Conservation (phyloP, 352 stramenopile genomes). For the Pythium phragmitis region DNA sequence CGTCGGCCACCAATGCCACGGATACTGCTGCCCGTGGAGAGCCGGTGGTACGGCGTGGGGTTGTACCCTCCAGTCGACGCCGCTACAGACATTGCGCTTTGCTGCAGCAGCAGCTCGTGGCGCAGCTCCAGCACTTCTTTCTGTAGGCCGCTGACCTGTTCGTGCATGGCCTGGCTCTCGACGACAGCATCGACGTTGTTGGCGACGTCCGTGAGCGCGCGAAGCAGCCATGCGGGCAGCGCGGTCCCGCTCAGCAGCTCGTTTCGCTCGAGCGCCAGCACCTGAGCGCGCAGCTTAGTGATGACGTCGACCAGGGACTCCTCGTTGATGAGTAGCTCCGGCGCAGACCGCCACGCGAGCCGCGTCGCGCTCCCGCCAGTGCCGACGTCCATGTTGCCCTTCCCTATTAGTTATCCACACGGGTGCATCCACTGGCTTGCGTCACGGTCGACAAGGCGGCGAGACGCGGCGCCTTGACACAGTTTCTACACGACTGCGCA, state of each 20-base stretch:
- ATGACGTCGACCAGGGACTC: slow-evolving; percentile 80
- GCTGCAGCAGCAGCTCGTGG: slow-evolving; percentile 71
- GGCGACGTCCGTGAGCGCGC: slow-evolving; percentile 73
- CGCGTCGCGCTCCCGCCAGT: slow-evolving; percentile 41
- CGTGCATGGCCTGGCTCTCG: slow-evolving; percentile 70
- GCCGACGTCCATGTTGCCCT: slow-evolving; percentile 30
- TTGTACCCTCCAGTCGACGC: slow-evolving; percentile 29
- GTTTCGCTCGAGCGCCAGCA: slow-evolving; percentile 73
- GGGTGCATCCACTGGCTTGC: background rate
- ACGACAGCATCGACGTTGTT: slow-evolving; percentile 80
- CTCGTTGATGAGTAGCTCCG: slow-evolving; percentile 77
- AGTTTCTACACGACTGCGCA: background rate
- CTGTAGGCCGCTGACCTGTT: slow-evolving; percentile 74
- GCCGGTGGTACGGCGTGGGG: slow-evolving; percentile 52
- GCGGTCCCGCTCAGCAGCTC: slow-evolving; percentile 70
- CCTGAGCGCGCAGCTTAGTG: slow-evolving; percentile 56
- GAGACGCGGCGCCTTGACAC: background rate
- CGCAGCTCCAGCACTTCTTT: slow-evolving; percentile 79
- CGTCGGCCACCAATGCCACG: slow-evolving; percentile 18
- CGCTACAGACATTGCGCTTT: slow-evolving; percentile 33
- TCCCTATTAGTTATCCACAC: background rate
- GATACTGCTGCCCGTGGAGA: slow-evolving; percentile 38
- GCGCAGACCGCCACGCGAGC: slow-evolving; percentile 60
- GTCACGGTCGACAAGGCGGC: background rate
- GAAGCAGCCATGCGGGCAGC: slow-evolving; percentile 67